Base-by-base conservation (phyloP, 306 rosid species). In the Cucurbita maxima region DNA sequence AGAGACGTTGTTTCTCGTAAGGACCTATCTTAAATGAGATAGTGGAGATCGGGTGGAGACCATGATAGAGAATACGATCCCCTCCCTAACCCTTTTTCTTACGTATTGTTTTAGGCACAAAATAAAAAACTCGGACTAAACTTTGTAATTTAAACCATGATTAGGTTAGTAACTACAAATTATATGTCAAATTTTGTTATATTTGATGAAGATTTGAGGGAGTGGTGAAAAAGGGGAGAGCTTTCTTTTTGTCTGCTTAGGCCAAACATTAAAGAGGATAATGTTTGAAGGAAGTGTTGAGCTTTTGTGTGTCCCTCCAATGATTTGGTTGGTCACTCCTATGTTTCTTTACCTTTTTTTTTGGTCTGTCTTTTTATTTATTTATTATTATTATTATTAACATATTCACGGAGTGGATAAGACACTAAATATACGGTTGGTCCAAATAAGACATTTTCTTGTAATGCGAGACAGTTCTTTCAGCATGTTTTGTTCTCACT, bases 241-340 rank as follows among this genome's bases (percentile, higher is more conserved):
- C 50, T 3, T 68, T 37, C 71, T 68, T 68, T 47, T 47, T 69
- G 74, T 69, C 74, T 69, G 74, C 58, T 48, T 47, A 48, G 58
- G 25, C 9, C 44, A 69, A 69, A 48, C 74, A 69, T 69, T 22
- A 69, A 10, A 69, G 74, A 48, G 50, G 43, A 69, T 69, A 69
- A 69, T 69, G 74, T 69, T 69, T 48, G 74, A 69, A 69, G 25
- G 41, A 50, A 50, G 54, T 50, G 41, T 22, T 68, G 55, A 68
- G 58, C 8, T 69, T 50, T 68, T 22, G 54, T 25, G 56, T 69
- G 74, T 13, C 74, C 74, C 74, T 69, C 74, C 57, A 69, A 69
- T 67, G 73, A 48, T 69, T 69, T 69, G 74, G 56, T 69, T 69
- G 54, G 52, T 41, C 47, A 19, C 3, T 64, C 53, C 51, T 41